These are phyloP conservation scores for Vitellaria paradoxa DNA, from an alignment of 179 eudicot genomes.

Conservation along the genomic window DNA sequence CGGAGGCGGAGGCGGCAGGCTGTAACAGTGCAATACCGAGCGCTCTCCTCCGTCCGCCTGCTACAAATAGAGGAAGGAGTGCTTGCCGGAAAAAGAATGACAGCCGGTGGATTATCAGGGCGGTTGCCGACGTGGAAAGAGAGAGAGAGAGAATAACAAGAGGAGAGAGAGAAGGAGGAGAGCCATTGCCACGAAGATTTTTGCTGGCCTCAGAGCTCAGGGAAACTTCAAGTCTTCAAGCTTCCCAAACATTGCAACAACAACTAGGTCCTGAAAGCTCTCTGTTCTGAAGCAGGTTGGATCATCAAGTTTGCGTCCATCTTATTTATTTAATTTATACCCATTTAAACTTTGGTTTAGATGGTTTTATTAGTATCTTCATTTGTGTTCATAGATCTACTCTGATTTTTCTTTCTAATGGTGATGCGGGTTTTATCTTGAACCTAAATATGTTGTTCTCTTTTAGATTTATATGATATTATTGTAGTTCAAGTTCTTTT, in stretches of 20 bases:
- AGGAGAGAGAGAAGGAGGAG: slow-evolving; percentile 65
- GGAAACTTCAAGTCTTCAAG: slow-evolving; percentile 63
- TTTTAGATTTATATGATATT: not conserved
- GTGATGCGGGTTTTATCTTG: not conserved
- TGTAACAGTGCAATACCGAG: not conserved
- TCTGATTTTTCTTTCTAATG: not conserved
- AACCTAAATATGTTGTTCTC: not conserved
- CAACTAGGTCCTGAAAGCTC: slow-evolving; percentile 68
- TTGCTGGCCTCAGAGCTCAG: slow-evolving; percentile 51
- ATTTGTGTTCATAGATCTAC: too few relatives aligned
- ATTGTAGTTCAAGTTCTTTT: too few relatives aligned
- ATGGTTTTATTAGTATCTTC: too few relatives aligned
- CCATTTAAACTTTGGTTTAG: too few relatives aligned
- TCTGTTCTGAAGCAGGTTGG: slow-evolving; percentile 73
- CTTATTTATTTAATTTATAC: too few relatives aligned
- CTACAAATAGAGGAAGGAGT: slow-evolving; percentile 2
- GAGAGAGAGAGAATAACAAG: slow-evolving; percentile 78
- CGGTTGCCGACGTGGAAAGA: slow-evolving; percentile 65
- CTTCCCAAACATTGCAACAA: slow-evolving; percentile 75
- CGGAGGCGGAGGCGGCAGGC: too few relatives aligned
- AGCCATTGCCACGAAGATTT: slow-evolving; percentile 72
- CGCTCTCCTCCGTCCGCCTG: not conserved
- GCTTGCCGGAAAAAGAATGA: slow-evolving; percentile 25
- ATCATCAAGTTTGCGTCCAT: slow-evolving; percentile 40
- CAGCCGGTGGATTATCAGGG: slow-evolving; percentile 39